phyloP scores from a whole-genome alignment of 2,329 filamentous ascomycete genomes.

The Botryotinia convoluta region DNA sequence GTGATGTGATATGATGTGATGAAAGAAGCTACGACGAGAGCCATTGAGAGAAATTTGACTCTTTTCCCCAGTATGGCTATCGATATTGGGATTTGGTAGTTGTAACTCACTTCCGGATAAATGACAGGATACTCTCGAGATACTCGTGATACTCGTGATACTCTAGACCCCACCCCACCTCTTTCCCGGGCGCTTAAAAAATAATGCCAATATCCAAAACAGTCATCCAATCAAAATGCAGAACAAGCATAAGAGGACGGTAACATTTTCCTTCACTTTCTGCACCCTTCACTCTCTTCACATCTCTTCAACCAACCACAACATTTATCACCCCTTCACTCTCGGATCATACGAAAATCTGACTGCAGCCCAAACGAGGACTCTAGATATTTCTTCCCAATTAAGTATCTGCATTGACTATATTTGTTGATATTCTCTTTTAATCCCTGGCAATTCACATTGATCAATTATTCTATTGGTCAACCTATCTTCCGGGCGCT shows the following conservation, averaged over 20 bases:
- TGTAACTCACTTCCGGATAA: background rate
- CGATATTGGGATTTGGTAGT: background rate
- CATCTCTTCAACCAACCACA: conserved; percentile 8
- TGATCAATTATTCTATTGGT: background rate
- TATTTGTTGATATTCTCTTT: background rate
- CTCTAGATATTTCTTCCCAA: background rate
- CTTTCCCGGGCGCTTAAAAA: conserved; percentile 8
- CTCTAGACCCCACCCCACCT: background rate
- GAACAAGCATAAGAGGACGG: too few species aligned
- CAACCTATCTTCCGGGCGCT: conserved; percentile 6
- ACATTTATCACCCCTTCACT: background rate
- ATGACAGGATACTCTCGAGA: background rate
- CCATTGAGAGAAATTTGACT: background rate
- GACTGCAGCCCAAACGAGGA: background rate
- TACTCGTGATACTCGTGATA: background rate
- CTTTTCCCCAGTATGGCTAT: background rate
- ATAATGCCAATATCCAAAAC: background rate
- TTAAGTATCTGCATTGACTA: background rate
- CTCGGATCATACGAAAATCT: background rate
- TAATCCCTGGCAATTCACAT: background rate
- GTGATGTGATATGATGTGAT: background rate
- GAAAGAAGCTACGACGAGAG: background rate
- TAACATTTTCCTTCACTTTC: background rate
- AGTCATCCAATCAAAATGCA: conserved; percentile 1
- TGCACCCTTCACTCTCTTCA: conserved; percentile 1